Base-by-base conservation (phyloP, 2,329 filamentous ascomycete genomes). In the Cladophialophora carrionii region DNA sequence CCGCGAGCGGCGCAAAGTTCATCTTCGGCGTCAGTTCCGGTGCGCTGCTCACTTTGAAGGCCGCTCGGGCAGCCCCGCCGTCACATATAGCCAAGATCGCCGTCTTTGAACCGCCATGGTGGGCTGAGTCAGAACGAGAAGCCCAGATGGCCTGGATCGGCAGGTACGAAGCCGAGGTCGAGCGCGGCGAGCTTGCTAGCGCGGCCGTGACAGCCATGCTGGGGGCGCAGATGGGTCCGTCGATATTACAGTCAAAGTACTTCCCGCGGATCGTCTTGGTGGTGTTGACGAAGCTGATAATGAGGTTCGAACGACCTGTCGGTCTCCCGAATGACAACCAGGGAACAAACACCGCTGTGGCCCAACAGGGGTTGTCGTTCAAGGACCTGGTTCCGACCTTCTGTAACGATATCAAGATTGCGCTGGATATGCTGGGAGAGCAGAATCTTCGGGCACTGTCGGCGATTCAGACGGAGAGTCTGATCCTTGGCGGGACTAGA, bases 21-120 rank as follows among this genome's bases (percentile, higher is more conserved):
- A 48, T 66, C 46, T 66, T 66, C 12, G 64, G 64, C 32, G 64
- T 66, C 6, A 66, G 64, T 49, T 66, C 64, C 8, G 64, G 64
- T 20, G 64, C 64, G 20, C 22, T 66, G 46, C 55, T 66, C 26
- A 62, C 60, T 10, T 24, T 66, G 54, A 66, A 55, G 34, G 59
- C 64, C 17, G 60, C 64, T 5, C 26, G 56, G 26, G 54, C 56
- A 12, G 64, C 59, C 3, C 60, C 58, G 8, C 34, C 54, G 17
- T 66, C 64, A 6, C 60, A 62, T 22, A 53, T 66, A 3, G 55
- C 37, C 14, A 54, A 55, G 6, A 62, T 66, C 52, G 64, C 64
- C 5, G 55, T 66, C 46, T 66, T 63, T 46, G 64, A 66, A 46
- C 64, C 64, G 17, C 64, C 64, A 14, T 66, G 64, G 64, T 62